Conservation (phyloP, 2,329 filamentous ascomycete species). For the Chaetomiaceae sp. region DNA sequence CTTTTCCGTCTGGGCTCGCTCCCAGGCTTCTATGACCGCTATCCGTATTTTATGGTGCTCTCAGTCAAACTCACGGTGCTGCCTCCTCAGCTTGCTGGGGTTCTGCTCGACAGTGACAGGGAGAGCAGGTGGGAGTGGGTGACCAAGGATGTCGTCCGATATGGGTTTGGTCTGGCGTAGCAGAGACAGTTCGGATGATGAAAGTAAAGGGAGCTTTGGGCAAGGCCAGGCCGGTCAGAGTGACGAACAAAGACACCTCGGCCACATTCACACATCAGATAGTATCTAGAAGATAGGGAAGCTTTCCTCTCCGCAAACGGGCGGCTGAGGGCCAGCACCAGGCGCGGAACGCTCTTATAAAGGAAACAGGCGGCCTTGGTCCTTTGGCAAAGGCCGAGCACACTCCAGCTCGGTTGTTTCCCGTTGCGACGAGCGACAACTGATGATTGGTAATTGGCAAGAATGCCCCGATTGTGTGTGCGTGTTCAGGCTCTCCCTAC, state of each 20-base stretch:
- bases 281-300: not conserved
- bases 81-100: no score
- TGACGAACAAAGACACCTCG: not conserved
- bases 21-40: no score
- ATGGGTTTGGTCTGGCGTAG: not conserved
- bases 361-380: not conserved
- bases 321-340: not conserved
- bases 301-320: constrained; percentile 1
- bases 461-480: no score
- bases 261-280: no score
- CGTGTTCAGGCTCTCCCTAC: no score
- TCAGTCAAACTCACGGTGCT: no score
- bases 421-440: constrained; percentile 24
- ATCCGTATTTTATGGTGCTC: no score
- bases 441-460: constrained; percentile 13
- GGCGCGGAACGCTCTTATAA: not conserved
- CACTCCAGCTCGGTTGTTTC: constrained; percentile 24
- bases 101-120: not conserved
- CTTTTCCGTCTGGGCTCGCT: no score
- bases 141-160: not conserved
- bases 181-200: not conserved
- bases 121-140: not conserved
- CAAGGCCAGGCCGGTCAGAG: not conserved
- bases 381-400: constrained; percentile 20
- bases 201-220: no score